A percentile compares a stretch with the other conserved stretches of the same genome.
Conservation (phyloP, 2,329 filamentous ascomycete genomes). For the Sclerotinia borealis region DNA sequence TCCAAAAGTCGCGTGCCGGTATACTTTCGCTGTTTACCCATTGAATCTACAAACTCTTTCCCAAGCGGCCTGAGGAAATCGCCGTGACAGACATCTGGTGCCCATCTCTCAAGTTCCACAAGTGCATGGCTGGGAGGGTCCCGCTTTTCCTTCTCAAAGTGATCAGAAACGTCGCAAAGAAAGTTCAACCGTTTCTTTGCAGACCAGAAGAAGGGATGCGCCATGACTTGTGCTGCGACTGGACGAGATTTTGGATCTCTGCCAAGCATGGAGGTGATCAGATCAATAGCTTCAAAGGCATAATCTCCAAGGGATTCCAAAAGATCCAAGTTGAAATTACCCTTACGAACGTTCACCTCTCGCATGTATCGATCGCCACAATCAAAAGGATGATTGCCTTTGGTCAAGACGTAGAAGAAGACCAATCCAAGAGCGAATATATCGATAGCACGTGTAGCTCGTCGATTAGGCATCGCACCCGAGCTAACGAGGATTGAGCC, state of each 20-base stretch:
- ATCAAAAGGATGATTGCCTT: conserved; percentile 88
- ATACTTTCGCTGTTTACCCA: conserved; percentile 94
- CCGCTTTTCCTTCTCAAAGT: conserved; percentile 87
- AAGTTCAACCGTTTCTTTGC: conserved; percentile 84
- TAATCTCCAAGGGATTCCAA: conserved; percentile 76
- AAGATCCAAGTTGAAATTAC: conserved; percentile 64
- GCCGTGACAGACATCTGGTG: conserved; percentile 49
- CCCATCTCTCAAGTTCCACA: conserved; percentile 49
- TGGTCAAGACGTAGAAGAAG: conserved; percentile 98
- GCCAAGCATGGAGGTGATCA: conserved; percentile 74
- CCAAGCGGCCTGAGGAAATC: conserved; percentile 78
- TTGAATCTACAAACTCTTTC: conserved; percentile 75
- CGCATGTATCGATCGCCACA: conserved; percentile 92
- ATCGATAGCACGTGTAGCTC: conserved; percentile 91
- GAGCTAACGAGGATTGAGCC: conserved; percentile 52
- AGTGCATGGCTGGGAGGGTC: conserved; percentile 72
- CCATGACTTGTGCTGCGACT: conserved; percentile 71
- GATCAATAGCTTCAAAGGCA: conserved; percentile 77
- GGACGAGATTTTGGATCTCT: conserved; percentile 55
- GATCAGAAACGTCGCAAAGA: conserved; percentile 92
- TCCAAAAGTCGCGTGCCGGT: conserved; percentile 79
- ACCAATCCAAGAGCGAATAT: conserved; percentile 96
- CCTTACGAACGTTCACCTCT: conserved; percentile 95
- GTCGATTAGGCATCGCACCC: conserved; percentile 58
- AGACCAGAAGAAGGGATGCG: conserved; percentile 96